These are phyloP conservation scores for Fusarium incarnatum DNA, from an alignment of 2,329 filamentous ascomycete genomes.

Conservation along the genomic window DNA sequence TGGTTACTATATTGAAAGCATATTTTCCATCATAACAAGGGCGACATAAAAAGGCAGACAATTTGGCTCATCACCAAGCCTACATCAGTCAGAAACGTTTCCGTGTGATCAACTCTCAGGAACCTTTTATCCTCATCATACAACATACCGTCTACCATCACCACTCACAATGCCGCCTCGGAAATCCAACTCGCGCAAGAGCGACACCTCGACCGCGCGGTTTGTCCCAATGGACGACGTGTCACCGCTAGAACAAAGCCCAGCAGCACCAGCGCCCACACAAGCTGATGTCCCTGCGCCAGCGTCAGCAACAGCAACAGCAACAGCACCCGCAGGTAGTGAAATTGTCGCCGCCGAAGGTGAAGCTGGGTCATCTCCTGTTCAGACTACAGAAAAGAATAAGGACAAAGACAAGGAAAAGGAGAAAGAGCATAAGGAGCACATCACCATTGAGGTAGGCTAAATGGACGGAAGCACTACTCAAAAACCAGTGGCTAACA, in stretches of 20 bases:
- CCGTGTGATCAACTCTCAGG: background rate
- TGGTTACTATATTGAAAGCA: slow-evolving; percentile 22
- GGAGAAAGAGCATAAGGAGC: slow-evolving; percentile 49
- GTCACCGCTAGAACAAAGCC: slow-evolving; percentile 35
- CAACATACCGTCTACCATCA: slow-evolving; percentile 1
- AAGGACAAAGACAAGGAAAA: slow-evolving; percentile 48
- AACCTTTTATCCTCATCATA: background rate
- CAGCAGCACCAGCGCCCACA: slow-evolving; percentile 32
- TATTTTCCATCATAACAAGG: background rate
- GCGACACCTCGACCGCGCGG: slow-evolving; percentile 60
- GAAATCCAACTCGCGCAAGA: slow-evolving; percentile 64
- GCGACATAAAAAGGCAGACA: background rate
- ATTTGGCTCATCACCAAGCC: background rate
- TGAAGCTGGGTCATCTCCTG: slow-evolving; percentile 37
- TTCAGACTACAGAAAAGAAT: slow-evolving; percentile 48
- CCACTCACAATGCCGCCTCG: slow-evolving; percentile 63
- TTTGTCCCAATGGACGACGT: slow-evolving; percentile 60
- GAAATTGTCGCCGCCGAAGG: slow-evolving; percentile 5
- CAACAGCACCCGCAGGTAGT: slow-evolving; percentile 12
- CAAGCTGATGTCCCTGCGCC: slow-evolving; percentile 25
- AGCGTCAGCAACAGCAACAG: slow-evolving; percentile 17
- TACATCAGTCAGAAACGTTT: background rate
- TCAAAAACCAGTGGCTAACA: background rate
- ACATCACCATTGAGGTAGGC: slow-evolving; percentile 66
- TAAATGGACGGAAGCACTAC: background rate